phyloP scores from a whole-genome alignment of 768 basidiomycete genomes.

The Psilocybe tampanensis region DNA sequence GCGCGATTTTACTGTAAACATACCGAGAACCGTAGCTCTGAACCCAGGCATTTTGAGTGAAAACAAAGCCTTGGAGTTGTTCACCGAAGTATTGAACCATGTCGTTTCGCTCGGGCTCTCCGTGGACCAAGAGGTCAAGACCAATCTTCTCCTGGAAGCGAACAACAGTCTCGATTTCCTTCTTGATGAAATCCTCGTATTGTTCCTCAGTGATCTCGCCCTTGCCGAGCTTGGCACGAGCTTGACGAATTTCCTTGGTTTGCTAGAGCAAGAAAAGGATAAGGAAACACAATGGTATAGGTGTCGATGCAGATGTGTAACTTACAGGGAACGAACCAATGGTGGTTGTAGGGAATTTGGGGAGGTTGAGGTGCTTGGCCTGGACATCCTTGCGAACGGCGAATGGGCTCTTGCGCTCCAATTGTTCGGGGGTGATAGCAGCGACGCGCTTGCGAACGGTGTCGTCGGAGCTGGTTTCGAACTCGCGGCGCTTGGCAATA shows the following conservation, averaged over 20 bases:
- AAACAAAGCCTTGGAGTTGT: constrained; percentile 91
- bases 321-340: constrained; percentile 96
- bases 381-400: constrained; percentile 85
- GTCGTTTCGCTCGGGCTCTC: constrained; percentile 98
- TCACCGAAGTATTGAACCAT: constrained; percentile 99
- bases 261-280: constrained; percentile 52
- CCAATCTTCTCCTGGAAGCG: constrained; percentile 97
- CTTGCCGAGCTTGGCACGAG: constrained; percentile 95
- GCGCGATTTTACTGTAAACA: background rate
- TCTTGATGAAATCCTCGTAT: constrained; percentile 98
- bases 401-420: constrained; percentile 90
- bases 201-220: constrained; percentile 81
- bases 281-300: background rate
- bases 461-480: constrained; percentile 92
- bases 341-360: constrained; percentile 98
- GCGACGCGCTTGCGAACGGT: constrained; percentile 94
- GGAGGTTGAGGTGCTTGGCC: constrained; percentile 84
- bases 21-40: constrained; percentile 98
- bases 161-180: constrained; percentile 92
- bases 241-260: constrained; percentile 98
- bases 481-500: constrained; percentile 92
- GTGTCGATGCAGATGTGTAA: constrained; percentile 9
- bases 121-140: constrained; percentile 96
- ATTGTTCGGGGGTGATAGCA: constrained; percentile 83
- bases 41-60: constrained; percentile 99